phyloP scores from a whole-genome alignment of 2,329 filamentous ascomycete species.

The Sarocladium brachiariae region DNA sequence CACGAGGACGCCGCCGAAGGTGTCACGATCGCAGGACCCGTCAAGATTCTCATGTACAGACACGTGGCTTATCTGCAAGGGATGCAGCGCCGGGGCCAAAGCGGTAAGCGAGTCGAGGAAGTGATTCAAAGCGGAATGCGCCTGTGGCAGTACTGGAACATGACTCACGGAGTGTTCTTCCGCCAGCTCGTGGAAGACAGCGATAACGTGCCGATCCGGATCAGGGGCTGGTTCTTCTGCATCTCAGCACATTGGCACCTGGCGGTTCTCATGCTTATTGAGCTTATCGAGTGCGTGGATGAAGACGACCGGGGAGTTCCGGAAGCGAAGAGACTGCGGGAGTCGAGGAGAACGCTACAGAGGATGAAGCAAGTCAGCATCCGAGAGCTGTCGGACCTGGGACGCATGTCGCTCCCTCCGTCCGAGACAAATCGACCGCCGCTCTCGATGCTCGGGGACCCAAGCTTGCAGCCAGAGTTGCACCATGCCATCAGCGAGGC shows the following conservation, averaged over 20 bases:
- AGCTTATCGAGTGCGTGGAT: slow-evolving; percentile 45
- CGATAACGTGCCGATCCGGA: slow-evolving; percentile 39
- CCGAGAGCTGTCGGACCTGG: slow-evolving; percentile 39
- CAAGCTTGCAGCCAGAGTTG: slow-evolving; percentile 30
- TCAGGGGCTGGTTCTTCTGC: slow-evolving; percentile 55
- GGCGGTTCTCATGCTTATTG: slow-evolving; percentile 46
- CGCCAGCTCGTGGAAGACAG: slow-evolving; percentile 43
- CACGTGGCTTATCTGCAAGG: slow-evolving; percentile 50
- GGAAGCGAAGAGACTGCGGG: slow-evolving; percentile 20
- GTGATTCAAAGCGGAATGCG: slow-evolving; percentile 39
- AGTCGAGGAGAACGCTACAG: slow-evolving; percentile 25
- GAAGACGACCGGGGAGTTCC: slow-evolving; percentile 23
- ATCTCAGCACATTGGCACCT: slow-evolving; percentile 53
- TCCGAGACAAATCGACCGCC: slow-evolving; percentile 16
- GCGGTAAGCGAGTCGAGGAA: slow-evolving; percentile 36
- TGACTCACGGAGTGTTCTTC: slow-evolving; percentile 44
- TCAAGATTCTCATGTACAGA: slow-evolving; percentile 53
- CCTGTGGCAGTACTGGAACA: slow-evolving; percentile 50
- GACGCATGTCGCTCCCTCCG: slow-evolving; percentile 35
- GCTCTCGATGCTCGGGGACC: neutral
- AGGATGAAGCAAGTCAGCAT: slow-evolving; percentile 37
- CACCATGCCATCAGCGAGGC: slow-evolving; percentile 48
- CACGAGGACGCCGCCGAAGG: slow-evolving; percentile 42
- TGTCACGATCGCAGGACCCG: slow-evolving; percentile 45
- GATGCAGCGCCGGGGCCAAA: slow-evolving; percentile 33